Evolutionary conservation across 176 grass and related monocot genomes (phyloP).

Genomic region (Coix lacrymajobi): DNA sequence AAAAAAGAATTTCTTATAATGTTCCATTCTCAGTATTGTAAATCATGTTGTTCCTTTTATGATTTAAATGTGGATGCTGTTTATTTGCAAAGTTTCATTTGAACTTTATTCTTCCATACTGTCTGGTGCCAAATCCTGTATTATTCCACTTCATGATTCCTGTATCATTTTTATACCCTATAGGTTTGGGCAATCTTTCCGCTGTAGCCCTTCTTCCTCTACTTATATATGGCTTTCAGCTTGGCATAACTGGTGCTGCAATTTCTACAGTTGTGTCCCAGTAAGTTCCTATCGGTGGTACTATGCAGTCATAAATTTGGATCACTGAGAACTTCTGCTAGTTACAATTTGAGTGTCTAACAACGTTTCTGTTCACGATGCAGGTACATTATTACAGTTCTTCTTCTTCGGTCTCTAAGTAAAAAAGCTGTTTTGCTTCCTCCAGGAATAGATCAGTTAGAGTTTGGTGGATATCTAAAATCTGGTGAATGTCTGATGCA

Average conservation of each 20-base stretch:
- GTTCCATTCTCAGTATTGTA: neutral
- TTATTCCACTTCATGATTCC: slow-evolving; percentile 4
- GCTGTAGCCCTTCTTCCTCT: slow-evolving; percentile 54
- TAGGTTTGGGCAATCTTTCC: slow-evolving; percentile 60
- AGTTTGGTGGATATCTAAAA: slow-evolving; percentile 88
- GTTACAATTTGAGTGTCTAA: slow-evolving; percentile 23
- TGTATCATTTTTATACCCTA: slow-evolving; percentile 10
- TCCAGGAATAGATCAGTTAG: slow-evolving; percentile 72
- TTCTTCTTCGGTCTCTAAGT: slow-evolving; percentile 79
- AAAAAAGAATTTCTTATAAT: neutral
- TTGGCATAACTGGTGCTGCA: slow-evolving; percentile 65
- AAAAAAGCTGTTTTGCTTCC: slow-evolving; percentile 80
- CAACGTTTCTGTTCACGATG: neutral
- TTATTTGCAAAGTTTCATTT: slow-evolving; percentile 12
- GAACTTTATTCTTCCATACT: neutral
- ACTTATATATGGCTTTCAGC: slow-evolving; percentile 54
- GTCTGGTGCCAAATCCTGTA: neutral
- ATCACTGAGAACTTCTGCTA: neutral
- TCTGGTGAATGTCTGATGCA: slow-evolving; percentile 51
- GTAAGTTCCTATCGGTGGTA: slow-evolving; percentile 44
- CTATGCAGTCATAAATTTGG: neutral
- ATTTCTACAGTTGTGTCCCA: slow-evolving; percentile 65
- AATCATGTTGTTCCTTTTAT: slow-evolving; percentile 10
- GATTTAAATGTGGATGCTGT: neutral
- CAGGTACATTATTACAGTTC: slow-evolving; percentile 73